Conservation (phyloP, 2,329 filamentous ascomycete genomes). For the Annulohypoxylon truncatum region DNA sequence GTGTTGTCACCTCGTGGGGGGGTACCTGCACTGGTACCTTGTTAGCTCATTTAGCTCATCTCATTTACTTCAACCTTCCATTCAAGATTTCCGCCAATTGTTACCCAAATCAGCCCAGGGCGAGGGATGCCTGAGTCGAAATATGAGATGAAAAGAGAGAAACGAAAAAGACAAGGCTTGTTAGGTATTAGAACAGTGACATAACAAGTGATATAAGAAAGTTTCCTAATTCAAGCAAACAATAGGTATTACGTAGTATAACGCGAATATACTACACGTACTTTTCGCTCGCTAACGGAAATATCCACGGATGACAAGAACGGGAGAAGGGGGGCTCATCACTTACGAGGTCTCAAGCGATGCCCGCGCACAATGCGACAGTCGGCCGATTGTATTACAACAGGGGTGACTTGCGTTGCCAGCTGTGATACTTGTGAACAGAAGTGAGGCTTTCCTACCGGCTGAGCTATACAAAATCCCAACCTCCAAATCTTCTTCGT, state of each 20-base stretch:
- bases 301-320: constrained; percentile 2
- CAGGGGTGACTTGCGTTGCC: constrained; percentile 19
- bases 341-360: constrained; percentile 28
- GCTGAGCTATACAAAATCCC: constrained; percentile 16
- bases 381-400: constrained; percentile 29
- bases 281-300: constrained; percentile 1
- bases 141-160: constrained; percentile 23
- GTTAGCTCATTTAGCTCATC: constrained; percentile 24
- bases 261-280: constrained; percentile 3
- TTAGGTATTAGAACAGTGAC: constrained; percentile 11
- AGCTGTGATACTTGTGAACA: constrained; percentile 21
- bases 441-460: constrained; percentile 14
- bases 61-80: constrained; percentile 21
- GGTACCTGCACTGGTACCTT: constrained; percentile 38
- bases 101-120: constrained; percentile 31
- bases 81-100: constrained; percentile 32
- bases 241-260: constrained; percentile 2
- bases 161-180: constrained; percentile 5
- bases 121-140: constrained; percentile 22
- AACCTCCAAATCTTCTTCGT: constrained; percentile 8
- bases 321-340: constrained; percentile 5
- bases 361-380: constrained; percentile 24
- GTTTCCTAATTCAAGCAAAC: constrained; percentile 13
- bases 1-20: constrained; percentile 38
- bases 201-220: constrained; percentile 5